Evolutionary conservation across 306 rosid species (phyloP), one percentile per base, ranked within the genome.

Genomic region (Parietaria judaica): DNA sequence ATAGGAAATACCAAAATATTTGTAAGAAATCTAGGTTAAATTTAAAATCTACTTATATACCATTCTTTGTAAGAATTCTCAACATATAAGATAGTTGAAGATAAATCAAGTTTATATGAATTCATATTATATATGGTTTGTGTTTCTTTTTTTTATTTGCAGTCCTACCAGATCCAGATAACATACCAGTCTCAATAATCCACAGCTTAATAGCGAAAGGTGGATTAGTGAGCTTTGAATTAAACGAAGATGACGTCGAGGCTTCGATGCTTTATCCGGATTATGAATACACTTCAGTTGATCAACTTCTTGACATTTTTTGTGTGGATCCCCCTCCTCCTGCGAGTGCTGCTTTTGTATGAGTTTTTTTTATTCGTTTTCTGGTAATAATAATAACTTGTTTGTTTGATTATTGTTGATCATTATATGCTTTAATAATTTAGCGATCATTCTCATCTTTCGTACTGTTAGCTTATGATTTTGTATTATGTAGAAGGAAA

Each of bases 231-330:
- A 66, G 52, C 46, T 75, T 57, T 13, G 79, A 76, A 52, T 1
- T 76, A 11, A 66, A 69, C 3, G 71, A 80, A 44, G 55, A 69
- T 23, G 52, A 70, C 10, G 41, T 72, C 51, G 81, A 76, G 49
- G 84, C 71, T 72, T 69, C 84, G 5, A 7, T 54, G 17, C 63
- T 72, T 2, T 76, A 72, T 79, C 78, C 66, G 37, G 69, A 72
- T 62, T 58, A 61, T n/a, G 39, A 66, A 0, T 72, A 65, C 66
- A 76, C 56, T 6, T 48, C 81, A 6, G 51, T 76, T 23, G 66
- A 80, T 51, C 58, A 76, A 38, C 74, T 76, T 63, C 81, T 80
- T 58, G 76, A 76, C 45, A 66, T 53, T 54, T 80, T 76, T 70
- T 66, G 76, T 9, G 46, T 59, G 66, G 51, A 80, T 45, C 76